Base-by-base conservation (phyloP, 176 grass and related monocot species). In the Echinochloa phyllopogon region DNA sequence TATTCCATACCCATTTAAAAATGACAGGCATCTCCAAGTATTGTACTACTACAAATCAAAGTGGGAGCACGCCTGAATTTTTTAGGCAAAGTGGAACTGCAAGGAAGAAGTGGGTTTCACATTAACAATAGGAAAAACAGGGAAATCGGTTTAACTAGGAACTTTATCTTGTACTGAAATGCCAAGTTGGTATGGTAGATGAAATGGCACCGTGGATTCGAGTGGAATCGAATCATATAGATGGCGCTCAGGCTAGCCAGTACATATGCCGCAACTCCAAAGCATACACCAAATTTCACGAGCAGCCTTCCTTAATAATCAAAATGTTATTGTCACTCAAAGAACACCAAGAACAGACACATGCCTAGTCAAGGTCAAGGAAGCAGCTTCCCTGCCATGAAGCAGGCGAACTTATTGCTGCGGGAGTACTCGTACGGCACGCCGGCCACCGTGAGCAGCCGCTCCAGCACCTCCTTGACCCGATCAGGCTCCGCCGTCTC, bases 331-430 rank as follows among this genome's bases (percentile, higher is more conserved):
- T 62, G 12, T 4, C 10, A 49, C 74, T 60, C 18, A 71, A 77
- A 24, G 21, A 38, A 73, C 50, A 43, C 7, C 1, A 84, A 68
- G 40, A 72, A 74, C 8, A 78, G 48, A 75, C 8, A 78, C 56
- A 75, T 62, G 68, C 56, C 86, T 52, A 82, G 38, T 72, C 75
- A 82, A 56, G 72, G 57, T 85, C 70, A 97, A 0, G 88, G 84
- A 70, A 94, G 90, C 78, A 94, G 72, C 86, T 97, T 92, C 72
- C 92, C 13, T 92, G 92, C 92, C 80, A 87, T 87, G 85, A 94
- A 97, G 72, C 73, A 78, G 3, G 33, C 95, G n/a, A 97, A 97
- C 77, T 97, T 97, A 71, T 88, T 94, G 83, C 83, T 86, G 52
- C 86, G 65, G 0, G 95, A 87, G 23, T 94, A 92, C 13, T 81